Percentiles rank a stretch among this genome's conserved stretches.
These are phyloP conservation scores for Collybia sordida DNA, from an alignment of 768 basidiomycete species.

Conservation along the genomic window DNA sequence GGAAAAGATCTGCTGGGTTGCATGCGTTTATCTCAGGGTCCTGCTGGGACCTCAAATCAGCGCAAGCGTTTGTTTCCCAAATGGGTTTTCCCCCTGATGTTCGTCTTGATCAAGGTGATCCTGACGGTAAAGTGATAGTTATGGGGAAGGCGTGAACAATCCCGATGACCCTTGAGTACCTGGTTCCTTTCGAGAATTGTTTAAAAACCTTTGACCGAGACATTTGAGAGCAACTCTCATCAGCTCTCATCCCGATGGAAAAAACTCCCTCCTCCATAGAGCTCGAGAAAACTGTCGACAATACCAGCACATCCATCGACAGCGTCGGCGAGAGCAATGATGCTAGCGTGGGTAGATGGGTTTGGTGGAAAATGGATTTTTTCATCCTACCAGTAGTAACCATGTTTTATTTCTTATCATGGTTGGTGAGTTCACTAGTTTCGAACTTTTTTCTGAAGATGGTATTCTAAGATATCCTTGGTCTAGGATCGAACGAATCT, in stretches of 20 bases:
- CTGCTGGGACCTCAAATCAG: no score
- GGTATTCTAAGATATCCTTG: background rate
- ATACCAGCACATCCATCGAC: background rate
- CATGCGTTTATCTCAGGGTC: no score
- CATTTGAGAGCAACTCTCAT: background rate
- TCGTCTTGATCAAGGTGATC: no score
- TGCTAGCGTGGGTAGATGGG: conserved; percentile 2
- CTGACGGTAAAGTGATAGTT: no score
- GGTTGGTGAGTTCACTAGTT: conserved; percentile 7
- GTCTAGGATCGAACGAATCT: conserved; percentile 17
- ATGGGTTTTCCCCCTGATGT: no score
- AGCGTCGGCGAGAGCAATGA: conserved; percentile 1
- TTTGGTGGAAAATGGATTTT: conserved; percentile 15
- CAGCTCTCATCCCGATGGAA: conserved; percentile 6
- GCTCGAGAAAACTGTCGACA: conserved; percentile 11
- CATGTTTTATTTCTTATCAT: conserved; percentile 15
- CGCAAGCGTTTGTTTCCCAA: no score
- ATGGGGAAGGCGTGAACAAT: no score
- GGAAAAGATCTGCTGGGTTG: no score
- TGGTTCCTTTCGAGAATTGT: conserved; percentile 6
- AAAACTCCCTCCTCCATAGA: conserved; percentile 8
- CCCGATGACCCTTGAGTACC: conserved; percentile 6
- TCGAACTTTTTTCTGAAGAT: background rate
- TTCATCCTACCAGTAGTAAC: conserved; percentile 11
- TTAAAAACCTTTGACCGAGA: background rate